phyloP scores from a whole-genome alignment of 148 eudicot genomes.

The Cornus kousa region DNA sequence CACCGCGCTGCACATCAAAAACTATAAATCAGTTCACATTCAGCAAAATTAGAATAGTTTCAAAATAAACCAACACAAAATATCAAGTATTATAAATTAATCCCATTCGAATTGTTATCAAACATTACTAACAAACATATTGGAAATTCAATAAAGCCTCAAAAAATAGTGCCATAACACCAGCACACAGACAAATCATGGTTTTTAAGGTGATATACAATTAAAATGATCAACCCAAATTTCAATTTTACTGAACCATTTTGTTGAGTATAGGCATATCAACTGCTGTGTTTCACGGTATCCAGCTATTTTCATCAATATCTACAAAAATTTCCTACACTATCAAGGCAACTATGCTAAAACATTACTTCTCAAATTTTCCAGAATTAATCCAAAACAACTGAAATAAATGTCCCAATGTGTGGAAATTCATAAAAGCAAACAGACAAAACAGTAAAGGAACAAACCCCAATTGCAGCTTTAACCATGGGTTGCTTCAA shows the following conservation, averaged over 20 bases:
- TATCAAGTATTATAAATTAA: background rate
- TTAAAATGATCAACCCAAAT: background rate
- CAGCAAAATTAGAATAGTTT: background rate
- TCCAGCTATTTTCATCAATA: too few species aligned
- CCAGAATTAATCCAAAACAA: background rate
- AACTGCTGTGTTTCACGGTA: background rate
- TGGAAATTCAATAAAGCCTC: background rate
- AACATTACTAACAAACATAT: background rate
- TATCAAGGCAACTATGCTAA: too few species aligned
- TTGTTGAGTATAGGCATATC: too few species aligned
- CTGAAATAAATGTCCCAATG: background rate
- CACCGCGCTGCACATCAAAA: constrained; percentile 64
- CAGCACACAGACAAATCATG: background rate
- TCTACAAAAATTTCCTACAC: too few species aligned
- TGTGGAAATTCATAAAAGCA: background rate
- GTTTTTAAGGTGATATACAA: background rate
- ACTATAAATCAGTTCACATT: constrained; percentile 2
- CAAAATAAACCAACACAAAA: background rate
- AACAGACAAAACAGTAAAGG: background rate
- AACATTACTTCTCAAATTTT: too few species aligned
- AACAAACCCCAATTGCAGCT: constrained; percentile 75
- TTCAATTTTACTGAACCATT: too few species aligned
- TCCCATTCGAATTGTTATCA: background rate
- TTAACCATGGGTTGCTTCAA: constrained; percentile 72
- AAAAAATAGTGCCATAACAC: background rate